Evolutionary conservation across 1,284 basidiomycete genomes (phyloP).

Genomic region (Microbotryum silenes-acaulis): DNA sequence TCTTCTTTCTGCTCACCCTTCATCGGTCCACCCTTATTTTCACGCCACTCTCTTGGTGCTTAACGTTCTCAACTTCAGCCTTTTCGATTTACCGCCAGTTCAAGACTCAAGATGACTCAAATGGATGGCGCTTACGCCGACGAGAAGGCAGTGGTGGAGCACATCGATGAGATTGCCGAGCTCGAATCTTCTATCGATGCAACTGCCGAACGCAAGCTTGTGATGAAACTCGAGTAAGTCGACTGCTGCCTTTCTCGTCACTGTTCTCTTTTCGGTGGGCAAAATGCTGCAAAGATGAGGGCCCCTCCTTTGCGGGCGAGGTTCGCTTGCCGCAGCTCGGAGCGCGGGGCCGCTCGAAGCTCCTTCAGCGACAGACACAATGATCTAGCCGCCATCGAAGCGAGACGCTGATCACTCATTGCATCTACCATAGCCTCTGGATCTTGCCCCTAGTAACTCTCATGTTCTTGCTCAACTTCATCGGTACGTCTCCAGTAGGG

Average conservation of each 20-base stretch:
- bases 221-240: conserved; percentile 30
- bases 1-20: neutral
- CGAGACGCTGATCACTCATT: neutral
- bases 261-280: neutral
- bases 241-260: conserved; percentile 1
- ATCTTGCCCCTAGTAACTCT: conserved; percentile 10
- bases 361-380: neutral
- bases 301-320: conserved; percentile 4
- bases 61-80: neutral
- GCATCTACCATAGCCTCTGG: neutral
- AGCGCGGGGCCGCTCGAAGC: neutral
- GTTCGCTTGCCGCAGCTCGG: neutral
- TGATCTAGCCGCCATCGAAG: too few relatives aligned
- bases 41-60: neutral
- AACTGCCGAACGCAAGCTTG: conserved; percentile 16
- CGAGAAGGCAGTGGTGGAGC: conserved; percentile 16
- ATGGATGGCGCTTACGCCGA: conserved; percentile 12
- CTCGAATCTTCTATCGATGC: conserved; percentile 8
- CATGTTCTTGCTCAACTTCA: conserved; percentile 27
- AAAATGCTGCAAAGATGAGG: neutral
- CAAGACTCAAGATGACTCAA: neutral
- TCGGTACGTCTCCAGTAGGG: conserved; percentile 6
- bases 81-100: neutral
- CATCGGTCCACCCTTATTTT: neutral
- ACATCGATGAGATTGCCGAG: conserved; percentile 10